These are phyloP conservation scores for Coffea eugenioides DNA, from an alignment of 257 asterid species.

Conservation along the genomic window DNA sequence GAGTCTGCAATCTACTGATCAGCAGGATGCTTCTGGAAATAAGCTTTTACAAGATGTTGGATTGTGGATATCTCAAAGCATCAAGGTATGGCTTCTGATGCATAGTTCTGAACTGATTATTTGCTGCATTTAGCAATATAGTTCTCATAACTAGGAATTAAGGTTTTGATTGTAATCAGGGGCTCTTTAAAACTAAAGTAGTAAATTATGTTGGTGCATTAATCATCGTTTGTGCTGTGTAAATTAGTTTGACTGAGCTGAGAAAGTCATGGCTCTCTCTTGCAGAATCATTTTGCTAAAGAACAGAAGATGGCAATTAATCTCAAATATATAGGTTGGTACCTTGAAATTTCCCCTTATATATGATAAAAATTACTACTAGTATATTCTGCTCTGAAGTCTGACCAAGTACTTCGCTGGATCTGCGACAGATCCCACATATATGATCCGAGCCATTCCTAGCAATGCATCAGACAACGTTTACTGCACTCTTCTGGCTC, in stretches of 20 bases:
- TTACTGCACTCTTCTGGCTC: slow-evolving; percentile 93
- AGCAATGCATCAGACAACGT: slow-evolving; percentile 90
- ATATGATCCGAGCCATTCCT: slow-evolving; percentile 90
- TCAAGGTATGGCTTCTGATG: slow-evolving; percentile 49
- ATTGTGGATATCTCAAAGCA: slow-evolving; percentile 75
- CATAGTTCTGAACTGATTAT: background rate
- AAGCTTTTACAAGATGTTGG: slow-evolving; percentile 82
- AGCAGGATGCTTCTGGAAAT: slow-evolving; percentile 79
- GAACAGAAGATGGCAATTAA: slow-evolving; percentile 55
- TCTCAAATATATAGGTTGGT: slow-evolving; percentile 86
- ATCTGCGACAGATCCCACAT: slow-evolving; percentile 67
- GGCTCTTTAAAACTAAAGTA: background rate
- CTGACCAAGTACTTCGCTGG: background rate
- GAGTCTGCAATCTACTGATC: slow-evolving; percentile 43
- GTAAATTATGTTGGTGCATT: background rate
- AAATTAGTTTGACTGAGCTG: background rate
- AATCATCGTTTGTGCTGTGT: background rate
- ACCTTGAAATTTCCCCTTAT: background rate
- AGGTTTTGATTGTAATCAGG: background rate
- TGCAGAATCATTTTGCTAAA: slow-evolving; percentile 72
- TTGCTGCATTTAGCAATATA: no score
- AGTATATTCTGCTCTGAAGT: background rate
- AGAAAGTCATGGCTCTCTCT: slow-evolving; percentile 9
- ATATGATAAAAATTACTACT: background rate
- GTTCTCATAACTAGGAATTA: no score